phyloP scores from a whole-genome alignment of 1,284 basidiomycete genomes.

The Fomitopsis schrenkii region DNA sequence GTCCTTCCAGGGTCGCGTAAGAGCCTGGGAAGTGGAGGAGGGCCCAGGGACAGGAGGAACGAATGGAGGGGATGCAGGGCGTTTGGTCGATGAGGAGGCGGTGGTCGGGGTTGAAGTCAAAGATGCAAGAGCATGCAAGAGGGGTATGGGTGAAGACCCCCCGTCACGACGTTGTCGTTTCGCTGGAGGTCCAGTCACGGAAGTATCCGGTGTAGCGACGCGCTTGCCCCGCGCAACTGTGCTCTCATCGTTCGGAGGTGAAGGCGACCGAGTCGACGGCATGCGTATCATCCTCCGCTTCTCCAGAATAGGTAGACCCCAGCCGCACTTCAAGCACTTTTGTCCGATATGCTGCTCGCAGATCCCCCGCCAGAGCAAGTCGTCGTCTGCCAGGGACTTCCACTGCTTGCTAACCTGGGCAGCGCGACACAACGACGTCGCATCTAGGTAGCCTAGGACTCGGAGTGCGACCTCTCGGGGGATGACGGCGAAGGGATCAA shows the following conservation, averaged over 20 bases:
- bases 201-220: conserved; percentile 27
- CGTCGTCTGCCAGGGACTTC: conserved; percentile 92
- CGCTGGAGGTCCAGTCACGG: conserved; percentile 20
- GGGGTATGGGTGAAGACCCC: not conserved
- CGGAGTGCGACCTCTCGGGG: conserved; percentile 91
- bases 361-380: conserved; percentile 94
- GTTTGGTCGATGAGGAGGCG: not conserved
- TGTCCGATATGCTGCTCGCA: conserved; percentile 99
- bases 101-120: conserved; percentile 6
- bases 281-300: conserved; percentile 50
- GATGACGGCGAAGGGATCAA: conserved; percentile 91
- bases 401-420: conserved; percentile 90
- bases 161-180: conserved; percentile 49
- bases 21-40: conserved; percentile 16
- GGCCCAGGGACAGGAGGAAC: conserved; percentile 19
- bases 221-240: conserved; percentile 19
- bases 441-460: conserved; percentile 91
- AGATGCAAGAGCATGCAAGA: conserved; percentile 1
- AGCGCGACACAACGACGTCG: conserved; percentile 91
- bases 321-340: conserved; percentile 96
- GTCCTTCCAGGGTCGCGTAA: conserved; percentile 94
- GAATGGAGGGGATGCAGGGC: conserved; percentile 1
- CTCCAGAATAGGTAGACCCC: conserved; percentile 93
- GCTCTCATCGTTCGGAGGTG: conserved; percentile 27
- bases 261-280: conserved; percentile 31